phyloP scores from a whole-genome alignment of 768 basidiomycete species.

The Boletus vinaceobasis region DNA sequence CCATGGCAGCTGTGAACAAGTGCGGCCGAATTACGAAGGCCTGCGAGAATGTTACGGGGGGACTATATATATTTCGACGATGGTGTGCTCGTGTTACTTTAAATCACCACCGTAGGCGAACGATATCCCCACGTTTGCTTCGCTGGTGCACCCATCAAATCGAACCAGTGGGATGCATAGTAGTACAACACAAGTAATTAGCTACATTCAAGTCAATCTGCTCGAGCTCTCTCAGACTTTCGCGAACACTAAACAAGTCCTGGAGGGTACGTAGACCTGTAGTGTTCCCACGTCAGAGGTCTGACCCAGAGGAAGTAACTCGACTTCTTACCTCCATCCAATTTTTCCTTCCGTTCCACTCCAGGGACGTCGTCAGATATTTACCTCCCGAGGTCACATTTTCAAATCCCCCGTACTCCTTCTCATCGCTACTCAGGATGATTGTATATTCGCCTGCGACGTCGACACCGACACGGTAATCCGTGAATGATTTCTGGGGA shows the following conservation, averaged over 20 bases:
- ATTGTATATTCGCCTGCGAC: constrained; percentile 80
- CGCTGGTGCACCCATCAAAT: not conserved
- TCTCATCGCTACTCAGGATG: constrained; percentile 81
- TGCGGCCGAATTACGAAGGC: not conserved
- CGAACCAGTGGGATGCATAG: no score
- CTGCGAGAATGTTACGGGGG: not conserved
- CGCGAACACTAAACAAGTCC: constrained; percentile 31
- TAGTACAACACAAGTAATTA: not conserved
- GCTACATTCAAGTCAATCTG: not conserved
- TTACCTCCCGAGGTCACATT: constrained; percentile 62
- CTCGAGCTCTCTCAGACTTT: constrained; percentile 13
- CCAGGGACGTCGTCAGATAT: constrained; percentile 79
- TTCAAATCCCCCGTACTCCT: constrained; percentile 85
- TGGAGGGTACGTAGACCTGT: constrained; percentile 32
- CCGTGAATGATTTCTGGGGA: constrained; percentile 82
- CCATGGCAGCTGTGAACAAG: constrained; percentile 12
- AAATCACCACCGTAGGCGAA: no score
- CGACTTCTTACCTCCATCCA: constrained; percentile 66
- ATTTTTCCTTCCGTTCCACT: constrained; percentile 93
- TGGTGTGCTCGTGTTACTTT: not conserved
- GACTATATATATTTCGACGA: not conserved
- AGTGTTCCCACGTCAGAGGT: not conserved
- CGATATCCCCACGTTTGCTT: no score
- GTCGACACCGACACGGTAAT: constrained; percentile 92
- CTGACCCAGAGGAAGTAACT: not conserved